Conservation (phyloP, 2,329 filamentous ascomycete species). For the Diaporthe amygdali region DNA sequence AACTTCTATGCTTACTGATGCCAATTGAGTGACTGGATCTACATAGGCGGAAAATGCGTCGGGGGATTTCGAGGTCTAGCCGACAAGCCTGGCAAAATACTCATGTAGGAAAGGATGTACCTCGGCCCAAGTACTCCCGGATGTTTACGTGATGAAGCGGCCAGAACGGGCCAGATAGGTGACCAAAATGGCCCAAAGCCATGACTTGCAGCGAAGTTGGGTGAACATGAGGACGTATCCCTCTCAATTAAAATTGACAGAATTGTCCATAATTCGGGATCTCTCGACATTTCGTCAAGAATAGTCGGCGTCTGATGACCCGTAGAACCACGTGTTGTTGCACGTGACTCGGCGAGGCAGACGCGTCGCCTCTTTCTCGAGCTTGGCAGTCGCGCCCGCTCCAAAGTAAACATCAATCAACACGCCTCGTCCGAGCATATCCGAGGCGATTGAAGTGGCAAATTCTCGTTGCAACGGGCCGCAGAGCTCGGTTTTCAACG, state of each 20-base stretch:
- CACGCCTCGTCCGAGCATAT: background rate
- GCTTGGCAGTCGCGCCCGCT: conserved; percentile 20
- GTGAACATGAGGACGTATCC: accelerated
- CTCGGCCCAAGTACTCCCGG: background rate
- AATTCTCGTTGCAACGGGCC: background rate
- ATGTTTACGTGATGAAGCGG: background rate
- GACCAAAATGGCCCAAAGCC: background rate
- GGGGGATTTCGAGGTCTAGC: background rate
- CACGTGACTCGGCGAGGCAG: conserved; percentile 27
- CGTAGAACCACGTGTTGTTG: background rate
- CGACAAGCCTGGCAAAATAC: background rate
- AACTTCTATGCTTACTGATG: too few relatives aligned
- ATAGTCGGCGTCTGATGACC: background rate
- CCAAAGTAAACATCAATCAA: conserved; percentile 22
- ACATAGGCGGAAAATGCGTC: background rate
- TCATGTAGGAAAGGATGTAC: background rate
- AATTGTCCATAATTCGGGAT: background rate
- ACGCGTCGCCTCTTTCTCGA: conserved; percentile 19
- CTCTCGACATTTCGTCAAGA: background rate
- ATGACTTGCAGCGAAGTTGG: background rate
- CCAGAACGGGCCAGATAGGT: background rate
- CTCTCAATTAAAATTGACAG: background rate
- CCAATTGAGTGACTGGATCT: background rate
- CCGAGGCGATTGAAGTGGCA: background rate
- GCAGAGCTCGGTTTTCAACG: background rate